phyloP scores from a whole-genome alignment of 1,139 yeast species.

The Blastobotrys proliferans region DNA sequence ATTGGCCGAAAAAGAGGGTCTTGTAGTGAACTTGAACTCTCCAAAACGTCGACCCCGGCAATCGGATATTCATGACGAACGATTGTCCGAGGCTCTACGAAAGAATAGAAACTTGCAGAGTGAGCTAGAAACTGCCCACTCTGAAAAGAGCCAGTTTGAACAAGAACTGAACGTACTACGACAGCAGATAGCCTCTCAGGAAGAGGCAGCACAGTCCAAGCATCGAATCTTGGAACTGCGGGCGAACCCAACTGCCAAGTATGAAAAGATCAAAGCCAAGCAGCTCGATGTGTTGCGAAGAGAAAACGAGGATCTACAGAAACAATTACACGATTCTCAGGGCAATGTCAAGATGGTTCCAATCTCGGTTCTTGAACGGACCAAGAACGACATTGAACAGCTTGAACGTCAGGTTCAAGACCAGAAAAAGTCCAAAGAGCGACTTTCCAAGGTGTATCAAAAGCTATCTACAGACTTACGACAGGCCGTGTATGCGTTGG shows the following conservation, averaged over 20 bases:
- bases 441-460: conserved; percentile 63
- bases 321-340: conserved; percentile 21
- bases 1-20: conserved; percentile 33
- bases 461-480: conserved; percentile 71
- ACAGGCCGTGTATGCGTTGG: conserved; percentile 59
- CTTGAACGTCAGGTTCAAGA: conserved; percentile 50
- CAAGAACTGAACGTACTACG: conserved; percentile 30
- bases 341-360: conserved; percentile 43
- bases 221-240: conserved; percentile 58
- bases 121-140: conserved; percentile 25
- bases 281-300: conserved; percentile 48
- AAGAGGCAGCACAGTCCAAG: conserved; percentile 35
- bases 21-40: conserved; percentile 24
- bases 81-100: conserved; percentile 35
- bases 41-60: conserved; percentile 23
- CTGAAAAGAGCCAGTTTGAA: conserved; percentile 21
- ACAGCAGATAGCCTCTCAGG: conserved; percentile 42
- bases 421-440: conserved; percentile 50
- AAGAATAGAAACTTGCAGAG: conserved; percentile 30
- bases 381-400: conserved; percentile 50
- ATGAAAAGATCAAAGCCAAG: conserved; percentile 58
- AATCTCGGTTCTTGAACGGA: conserved; percentile 58
- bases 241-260: conserved; percentile 62
- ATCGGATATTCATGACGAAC: conserved; percentile 30
- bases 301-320: conserved; percentile 59